These are phyloP conservation scores for Coniferiporia sulphurascens DNA, from an alignment of 1,284 basidiomycete genomes.

Conservation along the genomic window DNA sequence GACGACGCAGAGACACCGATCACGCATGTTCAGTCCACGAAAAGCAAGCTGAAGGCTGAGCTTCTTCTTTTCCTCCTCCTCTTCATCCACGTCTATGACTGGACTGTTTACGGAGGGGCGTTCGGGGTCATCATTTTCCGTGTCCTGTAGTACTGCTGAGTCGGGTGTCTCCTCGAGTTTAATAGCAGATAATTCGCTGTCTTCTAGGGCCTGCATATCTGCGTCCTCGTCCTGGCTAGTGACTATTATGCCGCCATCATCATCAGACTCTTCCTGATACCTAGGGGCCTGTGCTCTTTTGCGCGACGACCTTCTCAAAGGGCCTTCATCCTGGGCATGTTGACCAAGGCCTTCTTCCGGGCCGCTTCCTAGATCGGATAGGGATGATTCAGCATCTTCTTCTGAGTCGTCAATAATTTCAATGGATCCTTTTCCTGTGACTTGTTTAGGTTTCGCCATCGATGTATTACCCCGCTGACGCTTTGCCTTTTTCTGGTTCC, in stretches of 20 bases:
- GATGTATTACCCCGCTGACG: background rate
- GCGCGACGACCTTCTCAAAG: conserved; percentile 25
- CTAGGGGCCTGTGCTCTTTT: conserved; percentile 19
- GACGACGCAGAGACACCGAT: conserved; percentile 69
- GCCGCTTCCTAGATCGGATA: conserved; percentile 22
- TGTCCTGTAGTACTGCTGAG: background rate
- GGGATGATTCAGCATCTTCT: conserved; percentile 6
- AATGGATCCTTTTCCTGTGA: conserved; percentile 30
- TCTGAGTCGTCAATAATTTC: conserved; percentile 4
- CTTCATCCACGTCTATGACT: conserved; percentile 37
- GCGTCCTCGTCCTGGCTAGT: conserved; percentile 14
- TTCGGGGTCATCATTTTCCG: conserved; percentile 5
- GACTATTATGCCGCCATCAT: conserved; percentile 20
- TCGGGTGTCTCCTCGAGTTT: conserved; percentile 17
- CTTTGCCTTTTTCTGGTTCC: conserved; percentile 31
- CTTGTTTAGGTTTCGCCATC: conserved; percentile 32
- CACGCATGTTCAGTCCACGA: conserved; percentile 60
- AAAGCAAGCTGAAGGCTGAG: conserved; percentile 60
- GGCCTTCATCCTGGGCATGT: conserved; percentile 13
- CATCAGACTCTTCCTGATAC: conserved; percentile 24
- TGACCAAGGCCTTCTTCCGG: conserved; percentile 16
- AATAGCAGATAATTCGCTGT: conserved; percentile 11
- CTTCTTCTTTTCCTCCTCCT: conserved; percentile 67
- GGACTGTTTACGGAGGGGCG: background rate
- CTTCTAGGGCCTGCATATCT: conserved; percentile 3